Percentiles rank a stretch among this genome's conserved stretches.
phyloP scores from a whole-genome alignment of 176 grass and related monocot species.

The Oryza longistaminata region DNA sequence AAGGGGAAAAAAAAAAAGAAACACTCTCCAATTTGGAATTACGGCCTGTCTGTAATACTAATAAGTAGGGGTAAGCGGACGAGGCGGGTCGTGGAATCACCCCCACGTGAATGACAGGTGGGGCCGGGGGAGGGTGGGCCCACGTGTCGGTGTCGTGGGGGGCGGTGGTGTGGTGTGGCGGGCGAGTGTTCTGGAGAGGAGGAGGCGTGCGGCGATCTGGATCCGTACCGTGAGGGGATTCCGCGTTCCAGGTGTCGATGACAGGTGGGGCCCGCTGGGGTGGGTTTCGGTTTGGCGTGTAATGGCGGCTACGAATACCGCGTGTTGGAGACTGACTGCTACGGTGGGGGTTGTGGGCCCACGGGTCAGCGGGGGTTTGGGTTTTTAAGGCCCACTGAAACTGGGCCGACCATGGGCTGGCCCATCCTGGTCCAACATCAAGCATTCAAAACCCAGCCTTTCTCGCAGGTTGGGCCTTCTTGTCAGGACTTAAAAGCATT shows the following conservation, averaged over 20 bases:
- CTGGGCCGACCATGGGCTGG: neutral
- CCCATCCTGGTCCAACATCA: neutral
- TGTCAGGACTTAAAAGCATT: too few relatives aligned
- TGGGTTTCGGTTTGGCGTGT: neutral
- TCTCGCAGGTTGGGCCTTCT: too few relatives aligned
- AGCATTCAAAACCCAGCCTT: too few relatives aligned
- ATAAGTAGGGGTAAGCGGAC: neutral
- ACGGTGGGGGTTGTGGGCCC: too few relatives aligned
- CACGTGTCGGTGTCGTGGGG: neutral
- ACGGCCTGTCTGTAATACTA: neutral
- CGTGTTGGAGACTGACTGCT: neutral
- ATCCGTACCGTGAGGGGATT: neutral
- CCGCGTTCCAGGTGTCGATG: neutral
- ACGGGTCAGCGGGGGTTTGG: neutral
- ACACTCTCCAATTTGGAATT: neutral
- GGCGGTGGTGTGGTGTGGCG: too few relatives aligned
- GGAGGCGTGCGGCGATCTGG: too few relatives aligned
- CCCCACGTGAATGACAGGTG: neutral
- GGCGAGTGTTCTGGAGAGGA: neutral
- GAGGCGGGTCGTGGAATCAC: neutral
- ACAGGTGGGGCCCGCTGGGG: neutral
- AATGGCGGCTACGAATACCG: neutral
- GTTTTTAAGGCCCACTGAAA: neutral
- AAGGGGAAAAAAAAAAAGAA: neutral
- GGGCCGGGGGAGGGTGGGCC: accelerated